Base-by-base conservation (phyloP, 2,329 filamentous ascomycete species). In the Ascochyta clinopodiicola region DNA sequence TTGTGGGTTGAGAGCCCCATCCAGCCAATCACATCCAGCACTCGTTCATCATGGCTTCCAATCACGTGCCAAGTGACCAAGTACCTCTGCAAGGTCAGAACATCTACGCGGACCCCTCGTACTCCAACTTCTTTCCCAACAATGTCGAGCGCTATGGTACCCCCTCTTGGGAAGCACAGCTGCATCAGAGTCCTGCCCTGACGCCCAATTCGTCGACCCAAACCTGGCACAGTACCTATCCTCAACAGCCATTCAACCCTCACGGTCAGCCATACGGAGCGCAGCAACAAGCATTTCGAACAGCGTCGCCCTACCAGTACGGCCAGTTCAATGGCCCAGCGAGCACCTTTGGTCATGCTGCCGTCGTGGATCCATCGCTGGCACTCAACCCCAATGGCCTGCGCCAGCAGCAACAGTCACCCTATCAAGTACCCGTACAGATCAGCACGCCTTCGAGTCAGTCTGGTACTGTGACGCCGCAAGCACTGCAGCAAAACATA, bases 31-130 rank as follows among this genome's bases (percentile, higher is more conserved):
- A 71, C 36, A 60, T n/a, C 47, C 56, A 35, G 37, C 44, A 44
- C 38, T 52, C 46, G 57, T 51, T 63, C 56, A 54, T 56, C 59
- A 75, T 75, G 72, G 72, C 70, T 37, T 62, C 69, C 48, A 71
- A 68, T 75, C 72, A 75, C 72, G 69, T 75, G 72, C 70, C 69
- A 17, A 63, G 48, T 71, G 70, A 73, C 59, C 69, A 70, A 56
- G 62, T 67, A 27, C 64, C 69, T 31, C 43, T 69, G 38, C 69
- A 69, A 55, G 66, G 65, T 37, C 71, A 73, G 58, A 69, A 58
- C 56, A 66, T 74, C 57, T 74, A 74, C 62, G 59, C 58, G 62
- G 68, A 75, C 56, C 56, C 69, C 1, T 58, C 67, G 2, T 75
- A 68, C 31, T 64, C 67, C 32, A 65, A 63, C 42, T 59, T 73